Conservation (phyloP, 345 rosid species). For the Aquilaria sinensis region DNA sequence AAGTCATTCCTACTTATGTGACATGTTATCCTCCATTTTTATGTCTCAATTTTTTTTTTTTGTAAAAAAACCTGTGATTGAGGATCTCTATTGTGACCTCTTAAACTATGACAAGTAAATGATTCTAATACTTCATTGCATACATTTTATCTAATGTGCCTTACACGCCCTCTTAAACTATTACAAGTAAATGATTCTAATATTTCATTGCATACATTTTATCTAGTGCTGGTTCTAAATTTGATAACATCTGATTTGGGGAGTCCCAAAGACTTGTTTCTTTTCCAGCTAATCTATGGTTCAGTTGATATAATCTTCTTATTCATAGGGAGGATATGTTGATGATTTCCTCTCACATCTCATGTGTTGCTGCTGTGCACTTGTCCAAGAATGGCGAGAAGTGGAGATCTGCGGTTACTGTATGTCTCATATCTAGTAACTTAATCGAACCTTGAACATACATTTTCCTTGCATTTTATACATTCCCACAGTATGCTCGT, state of each 20-base stretch:
- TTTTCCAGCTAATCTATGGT: slow-evolving; percentile 2
- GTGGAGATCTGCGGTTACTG: slow-evolving; percentile 88
- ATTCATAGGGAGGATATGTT: slow-evolving; percentile 73
- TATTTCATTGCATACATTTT: too few species aligned
- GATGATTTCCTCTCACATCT: slow-evolving; percentile 96
- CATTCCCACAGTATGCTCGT: not conserved
- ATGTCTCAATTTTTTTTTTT: not conserved
- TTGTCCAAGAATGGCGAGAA: slow-evolving; percentile 97
- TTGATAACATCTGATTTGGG: too few species aligned
- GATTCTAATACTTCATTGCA: too few species aligned
- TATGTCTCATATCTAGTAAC: slow-evolving; percentile 18
- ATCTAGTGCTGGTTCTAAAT: too few species aligned
- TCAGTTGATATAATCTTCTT: not conserved
- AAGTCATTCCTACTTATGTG: slow-evolving; percentile 1
- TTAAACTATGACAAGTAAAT: too few species aligned
- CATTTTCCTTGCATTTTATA: not conserved
- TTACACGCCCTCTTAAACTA: too few species aligned
- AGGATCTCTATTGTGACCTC: not conserved
- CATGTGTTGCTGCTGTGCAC: slow-evolving; percentile 98
- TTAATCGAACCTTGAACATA: not conserved
- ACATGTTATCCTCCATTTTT: slow-evolving; percentile 1
- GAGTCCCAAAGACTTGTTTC: too few species aligned
- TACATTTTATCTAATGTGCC: too few species aligned
- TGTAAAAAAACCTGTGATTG: not conserved
- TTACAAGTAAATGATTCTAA: too few species aligned